Base-by-base conservation (phyloP, 2,329 filamentous ascomycete species). In the Colletotrichum higginsianum region DNA sequence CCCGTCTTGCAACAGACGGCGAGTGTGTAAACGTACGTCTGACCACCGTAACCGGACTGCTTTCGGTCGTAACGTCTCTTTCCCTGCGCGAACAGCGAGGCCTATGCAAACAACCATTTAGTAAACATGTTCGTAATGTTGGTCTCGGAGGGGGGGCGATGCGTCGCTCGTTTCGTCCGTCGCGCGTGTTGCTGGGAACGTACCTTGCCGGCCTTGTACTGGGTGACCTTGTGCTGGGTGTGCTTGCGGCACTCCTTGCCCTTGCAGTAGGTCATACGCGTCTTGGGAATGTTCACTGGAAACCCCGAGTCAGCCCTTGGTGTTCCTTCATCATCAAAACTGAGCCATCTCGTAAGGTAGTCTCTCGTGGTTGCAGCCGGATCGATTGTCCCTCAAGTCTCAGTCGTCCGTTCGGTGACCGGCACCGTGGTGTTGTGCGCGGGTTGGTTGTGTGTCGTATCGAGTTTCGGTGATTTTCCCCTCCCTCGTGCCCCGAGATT, bases 41-140 rank as follows among this genome's bases (percentile, higher is more conserved):
- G 96, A 95, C 96, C 96, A 94, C 96, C 96, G 85, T 98, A 98
- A 94, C 96, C 96, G 85, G 93, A 94, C 90, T 98, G 96, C 91
- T 98, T 98, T 84, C 95, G 92, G 89, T 97, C 95, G 90, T 98
- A 98, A 93, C 96, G 95, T 88, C 96, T 94, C 94, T 98, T 99
- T 91, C 96, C 96, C 92, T 99, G 96, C 78, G 95, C 95, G 90
- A 95, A 97, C 78, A 96, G 90, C 83, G 95, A 97, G 84, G 95
- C 95, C 92, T 93, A 77, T 72, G 49, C 67, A n/a, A 21, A 21
- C 35, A 23, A 26, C 11, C 1, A 42, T 68, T 67, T 62, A 67
- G 67, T 42, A 50, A 35, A 21, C 5, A 35, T 44, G 38, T 50
- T 26, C 47, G 38, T 57, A 1, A 21, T 52, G 42, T 15, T 42